These are phyloP conservation scores for Scedosporium minutisporum DNA, from an alignment of 2,329 filamentous ascomycete genomes.

Conservation along the genomic window DNA sequence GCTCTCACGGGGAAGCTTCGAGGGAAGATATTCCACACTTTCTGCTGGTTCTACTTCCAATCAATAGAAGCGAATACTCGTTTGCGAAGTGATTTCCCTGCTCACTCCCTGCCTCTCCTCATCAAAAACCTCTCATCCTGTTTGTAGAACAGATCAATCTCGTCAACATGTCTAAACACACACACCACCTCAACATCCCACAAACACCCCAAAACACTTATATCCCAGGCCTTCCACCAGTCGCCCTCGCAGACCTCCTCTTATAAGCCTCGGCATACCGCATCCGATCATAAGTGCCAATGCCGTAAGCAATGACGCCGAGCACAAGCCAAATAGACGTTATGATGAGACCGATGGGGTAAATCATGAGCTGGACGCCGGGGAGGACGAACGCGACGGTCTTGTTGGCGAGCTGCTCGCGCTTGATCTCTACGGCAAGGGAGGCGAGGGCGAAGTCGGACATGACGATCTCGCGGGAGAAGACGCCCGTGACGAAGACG, in stretches of 20 bases:
- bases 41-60: neutral
- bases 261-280: constrained; percentile 56
- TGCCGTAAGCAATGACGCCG: constrained; percentile 47
- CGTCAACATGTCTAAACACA: neutral
- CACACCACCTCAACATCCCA: neutral
- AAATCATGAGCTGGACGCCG: constrained; percentile 57
- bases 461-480: constrained; percentile 47
- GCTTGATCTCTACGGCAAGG: constrained; percentile 37
- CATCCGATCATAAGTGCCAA: constrained; percentile 58
- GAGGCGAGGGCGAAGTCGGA: constrained; percentile 40
- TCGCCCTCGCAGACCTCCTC: constrained; percentile 16
- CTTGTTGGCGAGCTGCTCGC: constrained; percentile 35
- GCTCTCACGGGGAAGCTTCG: neutral
- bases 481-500: constrained; percentile 61
- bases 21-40: neutral
- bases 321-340: constrained; percentile 52
- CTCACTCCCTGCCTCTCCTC: neutral
- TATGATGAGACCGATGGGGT: constrained; percentile 61
- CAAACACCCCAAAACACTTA: neutral
- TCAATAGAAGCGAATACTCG: constrained; percentile 1
- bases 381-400: constrained; percentile 59
- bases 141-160: too few species aligned
- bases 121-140: neutral
- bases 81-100: neutral
- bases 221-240: neutral